A percentile compares a stretch with the other conserved stretches of the same genome.
Evolutionary conservation across 441 rosid genomes (phyloP).

Genomic region (Metrosideros polymorpha): DNA sequence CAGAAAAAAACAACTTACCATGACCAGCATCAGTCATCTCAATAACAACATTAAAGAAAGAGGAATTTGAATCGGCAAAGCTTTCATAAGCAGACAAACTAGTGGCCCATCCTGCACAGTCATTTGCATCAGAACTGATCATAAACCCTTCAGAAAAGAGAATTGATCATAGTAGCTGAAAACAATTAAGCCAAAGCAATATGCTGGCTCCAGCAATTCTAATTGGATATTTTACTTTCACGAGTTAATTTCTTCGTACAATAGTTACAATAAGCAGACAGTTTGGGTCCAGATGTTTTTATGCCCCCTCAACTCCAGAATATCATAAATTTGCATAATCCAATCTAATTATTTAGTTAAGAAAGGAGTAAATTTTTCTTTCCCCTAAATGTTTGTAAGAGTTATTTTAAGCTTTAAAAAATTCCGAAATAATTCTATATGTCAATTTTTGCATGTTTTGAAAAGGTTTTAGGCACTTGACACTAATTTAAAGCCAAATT

Average conservation of each 20-base stretch:
- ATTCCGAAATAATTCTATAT: not conserved
- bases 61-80: constrained; percentile 36
- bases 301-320: not conserved
- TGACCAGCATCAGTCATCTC: constrained; percentile 92
- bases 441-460: not conserved
- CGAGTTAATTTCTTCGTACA: not conserved
- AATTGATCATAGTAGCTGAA: not conserved
- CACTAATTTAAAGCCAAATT: not conserved
- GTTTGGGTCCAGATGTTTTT: not conserved
- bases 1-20: constrained; percentile 43
- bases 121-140: not conserved
- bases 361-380: not conserved
- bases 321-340: not conserved
- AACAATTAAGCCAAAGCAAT: not conserved
- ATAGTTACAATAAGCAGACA: not conserved
- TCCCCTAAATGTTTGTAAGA: not conserved
- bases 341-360: not conserved
- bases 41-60: constrained; percentile 63
- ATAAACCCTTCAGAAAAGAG: not conserved
- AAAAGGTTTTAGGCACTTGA: not conserved
- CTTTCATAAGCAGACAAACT: constrained; percentile 68
- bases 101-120: constrained; percentile 80
- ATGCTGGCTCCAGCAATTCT: not conserved
- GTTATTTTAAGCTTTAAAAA: not conserved
- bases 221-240: not conserved